Base-by-base conservation (phyloP, 805 yeast species). In the Henningerozyma blattae region DNA sequence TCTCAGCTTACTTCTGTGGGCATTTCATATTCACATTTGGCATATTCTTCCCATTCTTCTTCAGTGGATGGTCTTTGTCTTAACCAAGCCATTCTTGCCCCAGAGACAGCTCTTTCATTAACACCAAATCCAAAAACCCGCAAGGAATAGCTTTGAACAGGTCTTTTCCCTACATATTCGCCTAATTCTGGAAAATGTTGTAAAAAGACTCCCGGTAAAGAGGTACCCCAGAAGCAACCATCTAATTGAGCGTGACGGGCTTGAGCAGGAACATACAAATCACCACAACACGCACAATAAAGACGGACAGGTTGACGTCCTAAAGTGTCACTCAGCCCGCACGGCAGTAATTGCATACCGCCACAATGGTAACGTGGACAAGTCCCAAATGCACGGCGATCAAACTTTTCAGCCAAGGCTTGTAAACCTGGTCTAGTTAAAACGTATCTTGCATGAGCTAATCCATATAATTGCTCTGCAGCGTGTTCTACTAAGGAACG, bases 61-160 rank as follows among this genome's bases (percentile, higher is more conserved):
- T 61, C 67, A 3, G 74, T 68, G 29, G 62, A 61, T 3, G 97
- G 97, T 42, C 70, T 65, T 54, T 75, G 76, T 46, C 97, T 72
- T 41, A 89, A 66, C 98, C 98, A 91, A 48, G 70, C 71, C 97
- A 91, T 91, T 46, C 97, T 70, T n/a, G 93, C 87, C 0, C 98
- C 98, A 31, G 81, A 68, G 20, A 69, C 62, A 30, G 94, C 78
- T 35, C 61, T 51, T 52, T 83, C 89, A 47, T 80, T 73, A 19
- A 91, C 67, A 45, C 72, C 72, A 64, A 91, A 91, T 1, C 98
- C 98, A 61, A 83, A 91, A 31, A 87, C 67, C 53, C 77, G 82
- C 49, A 86, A 68, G 32, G 82, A 80, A 52, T 69, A 78, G 1
- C 52, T 45, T 10, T 54, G 56, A 28, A 70, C 72, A 42, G 73